Conservation (phyloP, 2,329 filamentous ascomycete species). For the Akanthomyces uredinophilus region DNA sequence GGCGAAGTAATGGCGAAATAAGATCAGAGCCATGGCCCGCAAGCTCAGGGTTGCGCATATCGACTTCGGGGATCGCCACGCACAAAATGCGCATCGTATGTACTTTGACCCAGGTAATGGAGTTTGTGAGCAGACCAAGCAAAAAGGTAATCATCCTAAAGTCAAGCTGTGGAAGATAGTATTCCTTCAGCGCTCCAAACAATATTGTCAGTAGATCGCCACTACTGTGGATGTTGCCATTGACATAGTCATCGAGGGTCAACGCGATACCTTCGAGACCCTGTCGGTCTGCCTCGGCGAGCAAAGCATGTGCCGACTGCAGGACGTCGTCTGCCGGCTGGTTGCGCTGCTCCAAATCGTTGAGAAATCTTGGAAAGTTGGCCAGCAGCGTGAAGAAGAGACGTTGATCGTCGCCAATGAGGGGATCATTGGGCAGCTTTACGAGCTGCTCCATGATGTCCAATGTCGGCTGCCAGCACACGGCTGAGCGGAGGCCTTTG, state of each 20-base stretch:
- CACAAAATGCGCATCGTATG: slow-evolving; percentile 90
- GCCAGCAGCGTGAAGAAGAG: slow-evolving; percentile 82
- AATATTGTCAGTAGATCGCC: slow-evolving; percentile 73
- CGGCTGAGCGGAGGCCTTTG: slow-evolving; percentile 84
- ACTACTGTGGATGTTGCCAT: slow-evolving; percentile 59
- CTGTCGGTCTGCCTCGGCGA: slow-evolving; percentile 67
- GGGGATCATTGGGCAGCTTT: slow-evolving; percentile 67
- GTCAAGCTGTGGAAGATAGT: slow-evolving; percentile 78
- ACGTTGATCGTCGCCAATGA: slow-evolving; percentile 78
- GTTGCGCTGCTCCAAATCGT: slow-evolving; percentile 63
- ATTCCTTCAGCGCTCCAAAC: slow-evolving; percentile 66
- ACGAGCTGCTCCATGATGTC: slow-evolving; percentile 74
- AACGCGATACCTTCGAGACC: slow-evolving; percentile 62
- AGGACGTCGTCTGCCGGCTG: slow-evolving; percentile 50
- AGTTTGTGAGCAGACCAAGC: slow-evolving; percentile 87
- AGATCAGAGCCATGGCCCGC: slow-evolving; percentile 88
- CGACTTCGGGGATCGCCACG: slow-evolving; percentile 78
- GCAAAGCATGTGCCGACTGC: slow-evolving; percentile 63
- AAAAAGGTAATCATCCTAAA: slow-evolving; percentile 83
- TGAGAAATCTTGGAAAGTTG: slow-evolving; percentile 83
- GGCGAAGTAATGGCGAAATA: slow-evolving; percentile 82
- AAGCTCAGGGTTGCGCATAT: slow-evolving; percentile 88
- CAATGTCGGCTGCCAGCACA: slow-evolving; percentile 74
- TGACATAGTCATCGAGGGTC: slow-evolving; percentile 65
- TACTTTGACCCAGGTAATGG: slow-evolving; percentile 80